phyloP scores from a whole-genome alignment of 257 asterid species.

The Solanum etuberosum region DNA sequence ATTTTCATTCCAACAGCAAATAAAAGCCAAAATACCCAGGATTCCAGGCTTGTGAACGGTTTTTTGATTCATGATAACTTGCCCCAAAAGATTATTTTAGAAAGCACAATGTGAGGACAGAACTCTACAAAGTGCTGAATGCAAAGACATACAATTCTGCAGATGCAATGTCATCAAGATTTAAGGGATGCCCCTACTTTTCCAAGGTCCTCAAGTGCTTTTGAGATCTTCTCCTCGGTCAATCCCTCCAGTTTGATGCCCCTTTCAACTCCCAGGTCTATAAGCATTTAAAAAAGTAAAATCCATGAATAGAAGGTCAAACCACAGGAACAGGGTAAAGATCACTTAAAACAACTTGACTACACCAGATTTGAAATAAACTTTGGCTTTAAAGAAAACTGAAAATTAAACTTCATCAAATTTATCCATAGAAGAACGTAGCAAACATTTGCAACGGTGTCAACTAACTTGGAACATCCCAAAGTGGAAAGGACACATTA shows the following conservation, averaged over 20 bases:
- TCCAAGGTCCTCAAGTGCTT: constrained; percentile 72
- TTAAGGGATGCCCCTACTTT: constrained; percentile 49
- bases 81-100: background rate
- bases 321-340: background rate
- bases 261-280: constrained; percentile 75
- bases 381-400: background rate
- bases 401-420: background rate
- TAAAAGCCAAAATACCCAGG: background rate
- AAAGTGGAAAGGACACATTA: background rate
- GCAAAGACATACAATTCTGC: background rate
- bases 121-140: background rate
- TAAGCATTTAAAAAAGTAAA: background rate
- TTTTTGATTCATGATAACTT: background rate
- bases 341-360: background rate
- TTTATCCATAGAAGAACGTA: background rate
- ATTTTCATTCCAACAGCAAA: background rate
- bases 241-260: constrained; percentile 66
- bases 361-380: background rate
- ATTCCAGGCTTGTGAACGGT: background rate
- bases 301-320: background rate
- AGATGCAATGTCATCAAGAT: constrained; percentile 10
- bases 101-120: background rate
- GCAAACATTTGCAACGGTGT: background rate
- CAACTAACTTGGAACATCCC: background rate
- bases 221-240: constrained; percentile 60